Evolutionary conservation across 2,329 filamentous ascomycete genomes (phyloP).

Genomic region (Rhinocladiella mackenziei): DNA sequence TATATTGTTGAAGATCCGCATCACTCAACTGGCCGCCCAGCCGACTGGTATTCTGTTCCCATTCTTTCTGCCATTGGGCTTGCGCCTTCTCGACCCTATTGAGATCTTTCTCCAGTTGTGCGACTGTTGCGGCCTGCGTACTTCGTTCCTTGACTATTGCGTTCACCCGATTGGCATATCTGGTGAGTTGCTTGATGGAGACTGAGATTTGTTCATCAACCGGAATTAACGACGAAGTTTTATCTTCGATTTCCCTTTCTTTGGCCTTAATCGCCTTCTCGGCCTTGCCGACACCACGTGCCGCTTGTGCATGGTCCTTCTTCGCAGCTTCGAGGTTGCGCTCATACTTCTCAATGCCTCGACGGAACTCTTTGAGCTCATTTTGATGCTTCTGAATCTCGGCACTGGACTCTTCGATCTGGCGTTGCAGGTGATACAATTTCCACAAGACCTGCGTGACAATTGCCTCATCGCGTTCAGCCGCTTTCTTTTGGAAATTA

Average conservation of each 20-base stretch:
- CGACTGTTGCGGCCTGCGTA: conserved; percentile 62
- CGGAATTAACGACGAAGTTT: conserved; percentile 78
- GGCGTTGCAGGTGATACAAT: conserved; percentile 86
- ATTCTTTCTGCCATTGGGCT: conserved; percentile 79
- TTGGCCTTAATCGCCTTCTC: conserved; percentile 81
- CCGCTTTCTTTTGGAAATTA: conserved; percentile 83
- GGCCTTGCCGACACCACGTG: conserved; percentile 71
- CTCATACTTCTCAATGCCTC: conserved; percentile 82
- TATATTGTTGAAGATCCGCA: conserved; percentile 84
- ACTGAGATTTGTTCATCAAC: conserved; percentile 89
- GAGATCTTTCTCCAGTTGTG: conserved; percentile 75
- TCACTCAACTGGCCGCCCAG: conserved; percentile 83
- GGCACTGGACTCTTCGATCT: conserved; percentile 85
- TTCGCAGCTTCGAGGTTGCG: conserved; percentile 74
- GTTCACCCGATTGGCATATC: conserved; percentile 63
- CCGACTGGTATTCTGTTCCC: conserved; percentile 77
- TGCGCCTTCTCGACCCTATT: conserved; percentile 84
- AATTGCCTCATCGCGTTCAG: conserved; percentile 84
- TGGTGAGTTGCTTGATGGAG: conserved; percentile 65
- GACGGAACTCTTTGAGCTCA: conserved; percentile 85
- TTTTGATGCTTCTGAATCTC: conserved; percentile 93
- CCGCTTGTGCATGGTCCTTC: conserved; percentile 73
- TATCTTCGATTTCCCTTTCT: conserved; percentile 81
- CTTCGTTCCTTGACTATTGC: conserved; percentile 73
- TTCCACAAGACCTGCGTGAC: conserved; percentile 96